phyloP scores from a whole-genome alignment of 1,284 basidiomycete genomes.

The Pyrrhoderma noxium region DNA sequence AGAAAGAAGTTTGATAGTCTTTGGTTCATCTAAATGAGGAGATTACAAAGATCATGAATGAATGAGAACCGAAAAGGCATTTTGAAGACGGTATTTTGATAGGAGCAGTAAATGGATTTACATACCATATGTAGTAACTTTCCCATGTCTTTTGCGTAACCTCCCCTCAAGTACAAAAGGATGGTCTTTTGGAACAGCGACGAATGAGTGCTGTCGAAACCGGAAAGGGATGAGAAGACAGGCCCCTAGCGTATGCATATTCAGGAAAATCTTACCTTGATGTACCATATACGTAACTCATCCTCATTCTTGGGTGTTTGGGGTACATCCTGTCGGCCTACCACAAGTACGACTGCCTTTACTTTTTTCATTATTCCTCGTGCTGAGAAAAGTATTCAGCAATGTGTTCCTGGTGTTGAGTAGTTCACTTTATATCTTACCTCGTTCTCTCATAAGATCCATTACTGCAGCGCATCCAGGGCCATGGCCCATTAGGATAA shows the following conservation, averaged over 20 bases:
- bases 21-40: conserved; percentile 42
- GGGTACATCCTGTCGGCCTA: conserved; percentile 58
- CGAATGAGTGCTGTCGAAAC: conserved; percentile 45
- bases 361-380: conserved; percentile 53
- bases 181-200: conserved; percentile 55
- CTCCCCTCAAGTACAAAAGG: conserved; percentile 42
- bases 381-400: conserved; percentile 25
- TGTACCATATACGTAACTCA: conserved; percentile 57
- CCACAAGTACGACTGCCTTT: conserved; percentile 68
- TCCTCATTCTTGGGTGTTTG: conserved; percentile 42
- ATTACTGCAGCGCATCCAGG: conserved; percentile 72
- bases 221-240: conserved; percentile 17
- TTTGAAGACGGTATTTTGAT: too few species aligned
- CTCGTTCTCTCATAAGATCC: conserved; percentile 61
- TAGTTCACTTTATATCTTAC: conserved; percentile 35
- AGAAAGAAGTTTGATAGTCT: conserved; percentile 54
- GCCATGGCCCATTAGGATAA: conserved; percentile 85
- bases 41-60: background rate
- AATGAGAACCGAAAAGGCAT: conserved; percentile 6
- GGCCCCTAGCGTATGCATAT: conserved; percentile 7
- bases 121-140: conserved; percentile 49
- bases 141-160: conserved; percentile 52
- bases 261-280: conserved; percentile 34
- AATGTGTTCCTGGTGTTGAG: conserved; percentile 6
- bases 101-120: conserved; percentile 2